Base-by-base conservation (phyloP, 371 early-diverging fungal species). In the Circinella umbellata region DNA sequence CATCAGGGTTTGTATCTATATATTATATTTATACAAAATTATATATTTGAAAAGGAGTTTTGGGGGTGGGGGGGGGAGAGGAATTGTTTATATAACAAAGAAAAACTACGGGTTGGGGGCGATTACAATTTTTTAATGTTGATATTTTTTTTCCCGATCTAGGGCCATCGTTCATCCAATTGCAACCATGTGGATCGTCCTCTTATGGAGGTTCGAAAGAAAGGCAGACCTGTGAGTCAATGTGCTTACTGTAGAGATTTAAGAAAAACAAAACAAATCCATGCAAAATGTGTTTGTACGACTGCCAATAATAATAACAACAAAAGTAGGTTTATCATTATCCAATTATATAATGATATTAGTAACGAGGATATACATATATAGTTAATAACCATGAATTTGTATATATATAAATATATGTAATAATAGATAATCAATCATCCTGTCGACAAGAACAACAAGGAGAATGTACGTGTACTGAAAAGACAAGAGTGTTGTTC, bases 201-300 rank as follows among this genome's bases (percentile, higher is more conserved):
- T 61, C 80, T 93, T 61, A 83, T 88, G 68, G 88, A 88, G 69
- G 90, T 94, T 57, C 84, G 90, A 66, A 88, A 86, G 76, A 93
- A 93, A 77, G 94, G 94, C 37, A 86, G 94, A 18, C 94, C 94
- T 34, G 84, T 89, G 46, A 90, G 90, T 47, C 94, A 94, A 75
- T 94, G 94, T 75, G 72, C 83, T 20, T 87, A 84, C 75, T 94
- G 94, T 77, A 85, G 91, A 69, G 89, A 92, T 73, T 83, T 91
- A 66, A 86, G 94, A 49, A 91, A 88, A 75, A 88, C 89, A 38
- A 88, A 90, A 67, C 92, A 92, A 73, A 84, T 90, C 34, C 92
- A 91, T 75, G 86, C 89, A n/a, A 90, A 91, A 75, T 93, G 94
- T 69, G 82, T 83, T 46, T 93, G 93, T 72, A 78, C 78, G 60